phyloP scores from a whole-genome alignment of 1,284 basidiomycete genomes.

The Apiotrichum brassicae region DNA sequence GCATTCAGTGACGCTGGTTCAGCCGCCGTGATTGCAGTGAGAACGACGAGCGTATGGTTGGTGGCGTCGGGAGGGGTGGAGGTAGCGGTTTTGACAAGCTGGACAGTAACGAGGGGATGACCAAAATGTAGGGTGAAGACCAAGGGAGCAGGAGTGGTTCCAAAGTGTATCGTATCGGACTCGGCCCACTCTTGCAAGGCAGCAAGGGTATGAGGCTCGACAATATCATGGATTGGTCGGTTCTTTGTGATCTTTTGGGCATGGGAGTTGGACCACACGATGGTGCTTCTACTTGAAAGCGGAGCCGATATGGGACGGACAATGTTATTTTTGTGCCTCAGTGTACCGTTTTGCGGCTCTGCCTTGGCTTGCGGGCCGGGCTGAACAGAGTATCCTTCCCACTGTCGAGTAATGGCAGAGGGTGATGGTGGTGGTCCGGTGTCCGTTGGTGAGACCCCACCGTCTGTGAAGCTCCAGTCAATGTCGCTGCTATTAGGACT shows the following conservation, averaged over 20 bases:
- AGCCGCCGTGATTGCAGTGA: neutral
- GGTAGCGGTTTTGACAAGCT: conserved; percentile 9
- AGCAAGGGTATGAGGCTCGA: conserved; percentile 17
- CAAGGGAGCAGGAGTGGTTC: neutral
- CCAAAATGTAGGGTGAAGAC: conserved; percentile 3
- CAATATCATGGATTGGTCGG: conserved; percentile 16
- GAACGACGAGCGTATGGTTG: neutral
- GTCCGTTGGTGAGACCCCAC: too few relatives aligned
- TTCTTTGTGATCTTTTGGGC: conserved; percentile 24
- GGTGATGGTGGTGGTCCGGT: too few relatives aligned
- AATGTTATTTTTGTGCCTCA: neutral
- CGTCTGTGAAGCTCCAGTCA: too few relatives aligned
- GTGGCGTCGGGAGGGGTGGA: neutral
- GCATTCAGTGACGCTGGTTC: too few relatives aligned
- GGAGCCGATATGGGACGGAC: neutral
- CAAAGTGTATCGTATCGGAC: conserved; percentile 1
- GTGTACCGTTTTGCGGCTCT: too few relatives aligned
- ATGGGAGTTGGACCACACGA: conserved; percentile 28
- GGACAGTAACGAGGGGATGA: neutral
- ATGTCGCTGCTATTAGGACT: too few relatives aligned
- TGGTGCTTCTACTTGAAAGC: neutral
- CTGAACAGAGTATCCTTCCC: too few relatives aligned
- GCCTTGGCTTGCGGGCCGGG: too few relatives aligned
- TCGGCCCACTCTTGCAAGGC: conserved; percentile 29
- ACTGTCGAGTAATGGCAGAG: too few relatives aligned